Evolutionary conservation across 208 protist species (phyloP), one percentile per base, ranked within the genome.

Genomic region (Trypanosomatidae sp.): DNA sequence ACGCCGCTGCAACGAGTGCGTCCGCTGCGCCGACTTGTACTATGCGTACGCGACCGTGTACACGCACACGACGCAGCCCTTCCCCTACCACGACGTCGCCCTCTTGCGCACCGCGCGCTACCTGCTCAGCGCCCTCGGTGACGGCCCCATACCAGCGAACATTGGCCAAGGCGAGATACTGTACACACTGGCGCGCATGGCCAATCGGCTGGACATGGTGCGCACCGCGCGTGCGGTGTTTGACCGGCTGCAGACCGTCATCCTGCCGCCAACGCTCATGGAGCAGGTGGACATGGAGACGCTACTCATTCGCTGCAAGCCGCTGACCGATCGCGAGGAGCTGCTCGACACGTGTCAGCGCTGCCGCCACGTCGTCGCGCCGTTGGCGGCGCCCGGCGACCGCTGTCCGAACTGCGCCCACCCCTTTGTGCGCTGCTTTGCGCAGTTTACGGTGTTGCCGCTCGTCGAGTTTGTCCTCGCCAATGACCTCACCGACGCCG

Each of bases 381-480:
- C 96, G 54, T 58, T 96, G 15, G 76, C 81, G 5, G 56, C 64
- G 30, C 48, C 64, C 13, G 89, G 85, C 6, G 89, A 96, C 53
- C 54, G 62, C 19, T 98, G 95, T 52, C 68, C 73, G 6, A 78
- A 70, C 46, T 98, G 95, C 66, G 56, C 53, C n/a, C 92, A 97
- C 53, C 81, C 81, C 13, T 97, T 97, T 61, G 70, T 96, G 48
- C 79, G 87, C 43, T 96, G 74, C 16, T 96, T 95, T 55, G 64
- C 80, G 23, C 72, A 66, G 35, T 97, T 96, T 69, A 71, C 95
- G 43, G 65, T 50, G 23, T 75, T 98, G 48, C 95, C 94, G 21
- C 75, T 98, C 10, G 94, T 98, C 6, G 88, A 97, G 67, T 96
- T 98, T 53, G 58, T 63, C 15, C 59, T 96, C 19, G 66, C 74